A percentile compares a stretch with the other conserved stretches of the same genome.
These are phyloP conservation scores for Epicoccum nigrum DNA, from an alignment of 2,329 filamentous ascomycete genomes.

Conservation along the genomic window DNA sequence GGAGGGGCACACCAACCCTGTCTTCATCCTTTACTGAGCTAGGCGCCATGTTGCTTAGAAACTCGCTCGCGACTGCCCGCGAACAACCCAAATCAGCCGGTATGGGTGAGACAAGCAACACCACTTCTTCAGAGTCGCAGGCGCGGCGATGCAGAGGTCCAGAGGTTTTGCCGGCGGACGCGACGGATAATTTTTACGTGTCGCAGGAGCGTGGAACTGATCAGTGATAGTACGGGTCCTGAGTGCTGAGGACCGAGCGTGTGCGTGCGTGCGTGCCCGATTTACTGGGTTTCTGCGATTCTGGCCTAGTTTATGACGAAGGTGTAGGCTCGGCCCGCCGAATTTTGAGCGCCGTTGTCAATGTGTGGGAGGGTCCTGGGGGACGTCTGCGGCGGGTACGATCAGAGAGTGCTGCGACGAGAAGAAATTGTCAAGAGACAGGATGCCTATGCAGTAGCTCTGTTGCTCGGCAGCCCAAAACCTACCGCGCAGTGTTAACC, in stretches of 20 bases:
- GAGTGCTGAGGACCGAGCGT: conserved; percentile 12
- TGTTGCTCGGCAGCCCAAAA: conserved; percentile 8
- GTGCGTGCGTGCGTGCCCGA: conserved; percentile 22
- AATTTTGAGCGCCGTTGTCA: conserved; percentile 27
- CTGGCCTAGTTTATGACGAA: conserved; percentile 40
- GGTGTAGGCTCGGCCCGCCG: conserved; percentile 40
- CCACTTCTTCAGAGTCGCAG: conserved; percentile 25
- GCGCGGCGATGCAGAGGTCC: conserved; percentile 13
- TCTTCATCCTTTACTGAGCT: conserved; percentile 38
- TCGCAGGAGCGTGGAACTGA: conserved; percentile 18
- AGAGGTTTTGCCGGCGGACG: conserved; percentile 13
- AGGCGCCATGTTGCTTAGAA: conserved; percentile 40
- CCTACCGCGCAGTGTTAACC: conserved; percentile 24
- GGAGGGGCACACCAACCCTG: conserved; percentile 46
- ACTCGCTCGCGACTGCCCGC: conserved; percentile 23
- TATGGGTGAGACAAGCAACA: conserved; percentile 26
- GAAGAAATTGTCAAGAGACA: conserved; percentile 6
- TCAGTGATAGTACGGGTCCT: conserved; percentile 2
- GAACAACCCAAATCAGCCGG: conserved; percentile 17
- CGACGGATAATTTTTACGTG: conserved; percentile 31
- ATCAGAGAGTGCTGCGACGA: conserved; percentile 7
- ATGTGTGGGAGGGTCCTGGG: conserved; percentile 14
- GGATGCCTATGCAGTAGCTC: conserved; percentile 3
- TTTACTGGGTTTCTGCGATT: conserved; percentile 34
- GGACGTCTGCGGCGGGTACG: conserved; percentile 5